phyloP scores from a whole-genome alignment of 441 rosid genomes.

The Populus hybrid region DNA sequence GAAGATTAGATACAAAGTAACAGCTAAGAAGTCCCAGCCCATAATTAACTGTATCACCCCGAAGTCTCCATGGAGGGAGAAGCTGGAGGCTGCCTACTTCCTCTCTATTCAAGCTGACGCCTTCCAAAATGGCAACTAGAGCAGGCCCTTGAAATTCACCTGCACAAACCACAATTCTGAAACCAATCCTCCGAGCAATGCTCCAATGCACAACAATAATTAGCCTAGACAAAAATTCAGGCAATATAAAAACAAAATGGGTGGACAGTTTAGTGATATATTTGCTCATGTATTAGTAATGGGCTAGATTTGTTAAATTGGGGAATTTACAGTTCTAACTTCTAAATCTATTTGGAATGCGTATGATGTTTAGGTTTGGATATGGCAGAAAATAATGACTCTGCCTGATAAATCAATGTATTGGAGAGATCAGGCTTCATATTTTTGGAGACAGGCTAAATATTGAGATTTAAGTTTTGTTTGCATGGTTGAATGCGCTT shows the following conservation, averaged over 20 bases:
- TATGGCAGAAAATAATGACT: background rate
- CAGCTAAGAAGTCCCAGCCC: constrained; percentile 96
- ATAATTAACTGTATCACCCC: constrained; percentile 83
- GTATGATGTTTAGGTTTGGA: background rate
- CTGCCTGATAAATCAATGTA: background rate
- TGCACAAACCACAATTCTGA: constrained; percentile 28
- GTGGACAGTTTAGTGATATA: background rate
- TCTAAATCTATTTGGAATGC: background rate
- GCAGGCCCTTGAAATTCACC: constrained; percentile 99
- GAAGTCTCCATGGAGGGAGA: constrained; percentile 93
- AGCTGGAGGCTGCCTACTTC: constrained; percentile 94
- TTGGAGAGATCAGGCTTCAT: background rate
- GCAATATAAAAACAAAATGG: background rate
- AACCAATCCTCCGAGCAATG: constrained; percentile 19
- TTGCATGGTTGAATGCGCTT: background rate
- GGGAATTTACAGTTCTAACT: background rate
- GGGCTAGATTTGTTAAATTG: background rate
- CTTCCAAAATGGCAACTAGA: constrained; percentile 84
- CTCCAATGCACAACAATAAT: constrained; percentile 7
- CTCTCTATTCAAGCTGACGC: constrained; percentile 83
- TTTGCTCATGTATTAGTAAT: background rate
- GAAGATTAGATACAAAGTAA: constrained; percentile 75
- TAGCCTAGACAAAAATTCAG: constrained; percentile 2
- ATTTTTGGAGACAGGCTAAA: background rate
- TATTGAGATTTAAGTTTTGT: background rate